These are phyloP conservation scores for Liquidambar formosana DNA, from an alignment of 164 flowering plant genomes.

Conservation along the genomic window DNA sequence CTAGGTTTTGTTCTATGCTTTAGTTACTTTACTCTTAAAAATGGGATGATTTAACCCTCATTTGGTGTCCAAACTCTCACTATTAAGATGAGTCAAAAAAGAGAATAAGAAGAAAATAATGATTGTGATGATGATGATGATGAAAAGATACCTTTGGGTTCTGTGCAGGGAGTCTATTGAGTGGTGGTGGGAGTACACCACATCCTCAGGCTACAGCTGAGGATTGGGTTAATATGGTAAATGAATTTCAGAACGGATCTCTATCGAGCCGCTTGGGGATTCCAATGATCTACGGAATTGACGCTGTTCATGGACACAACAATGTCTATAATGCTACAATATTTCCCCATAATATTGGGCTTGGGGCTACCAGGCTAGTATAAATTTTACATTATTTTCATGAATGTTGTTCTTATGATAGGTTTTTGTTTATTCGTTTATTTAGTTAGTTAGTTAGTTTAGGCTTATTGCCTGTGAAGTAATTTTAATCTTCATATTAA, in stretches of 20 bases:
- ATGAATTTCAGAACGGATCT: conserved; percentile 50
- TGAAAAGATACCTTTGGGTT: background rate
- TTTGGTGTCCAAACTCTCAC: too few relatives aligned
- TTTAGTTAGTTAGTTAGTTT: too few relatives aligned
- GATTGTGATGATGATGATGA: background rate
- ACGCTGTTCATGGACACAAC: conserved; percentile 68
- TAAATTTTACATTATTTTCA: background rate
- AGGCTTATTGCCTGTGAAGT: background rate
- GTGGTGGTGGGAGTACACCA: conserved; percentile 65
- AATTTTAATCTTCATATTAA: too few relatives aligned
- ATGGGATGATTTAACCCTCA: too few relatives aligned
- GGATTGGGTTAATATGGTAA: conserved; percentile 62
- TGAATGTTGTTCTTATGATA: background rate
- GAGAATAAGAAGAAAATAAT: background rate
- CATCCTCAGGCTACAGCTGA: conserved; percentile 46
- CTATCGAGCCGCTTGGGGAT: conserved; percentile 54
- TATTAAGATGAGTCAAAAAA: too few relatives aligned
- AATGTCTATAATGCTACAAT: conserved; percentile 63
- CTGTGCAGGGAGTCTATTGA: conserved; percentile 52
- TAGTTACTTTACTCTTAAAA: too few relatives aligned
- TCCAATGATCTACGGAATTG: conserved; percentile 63
- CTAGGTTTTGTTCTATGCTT: too few relatives aligned
- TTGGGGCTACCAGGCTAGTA: conserved; percentile 59
- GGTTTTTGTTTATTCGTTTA: background rate
- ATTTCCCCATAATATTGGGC: conserved; percentile 62